Evolutionary conservation across 2,329 filamentous ascomycete genomes (phyloP).

Genomic region (Colletotrichum sp.): DNA sequence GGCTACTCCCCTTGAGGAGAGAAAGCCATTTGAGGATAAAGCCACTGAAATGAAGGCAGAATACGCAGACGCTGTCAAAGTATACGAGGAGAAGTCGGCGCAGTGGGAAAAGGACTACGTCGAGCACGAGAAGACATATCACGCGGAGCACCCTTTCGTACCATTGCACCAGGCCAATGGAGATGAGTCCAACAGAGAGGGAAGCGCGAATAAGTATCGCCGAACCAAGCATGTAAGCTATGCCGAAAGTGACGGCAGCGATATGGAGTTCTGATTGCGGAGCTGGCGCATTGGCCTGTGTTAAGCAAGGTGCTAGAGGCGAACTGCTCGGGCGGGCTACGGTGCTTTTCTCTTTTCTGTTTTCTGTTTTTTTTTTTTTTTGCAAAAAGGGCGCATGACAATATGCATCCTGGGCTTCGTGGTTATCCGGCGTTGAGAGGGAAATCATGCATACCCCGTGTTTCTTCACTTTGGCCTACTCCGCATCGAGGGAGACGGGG

Average conservation of each 20-base stretch:
- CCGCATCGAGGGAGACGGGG: neutral
- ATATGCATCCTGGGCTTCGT: neutral
- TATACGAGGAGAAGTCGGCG: conserved; percentile 65
- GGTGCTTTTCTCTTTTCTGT: neutral
- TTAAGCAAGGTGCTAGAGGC: neutral
- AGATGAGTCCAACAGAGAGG: neutral
- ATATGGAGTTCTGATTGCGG: conserved; percentile 24
- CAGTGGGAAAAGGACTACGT: conserved; percentile 76
- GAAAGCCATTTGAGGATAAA: conserved; percentile 78
- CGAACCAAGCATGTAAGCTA: conserved; percentile 41
- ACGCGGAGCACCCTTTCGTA: conserved; percentile 55
- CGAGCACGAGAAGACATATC: conserved; percentile 57
- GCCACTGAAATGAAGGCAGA: conserved; percentile 72
- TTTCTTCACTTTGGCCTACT: neutral
- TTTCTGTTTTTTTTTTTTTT: neutral
- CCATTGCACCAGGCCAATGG: conserved; percentile 29
- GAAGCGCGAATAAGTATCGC: conserved; percentile 34
- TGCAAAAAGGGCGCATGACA: neutral
- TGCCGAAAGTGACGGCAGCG: conserved; percentile 35
- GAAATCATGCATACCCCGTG: conserved; percentile 11
- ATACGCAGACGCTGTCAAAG: conserved; percentile 62
- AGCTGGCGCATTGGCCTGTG: neutral
- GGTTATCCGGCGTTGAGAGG: conserved; percentile 5
- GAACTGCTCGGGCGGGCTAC: neutral
- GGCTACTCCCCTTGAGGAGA: conserved; percentile 71